phyloP scores from a whole-genome alignment of 805 yeast species.

The Spathaspora girioi region DNA sequence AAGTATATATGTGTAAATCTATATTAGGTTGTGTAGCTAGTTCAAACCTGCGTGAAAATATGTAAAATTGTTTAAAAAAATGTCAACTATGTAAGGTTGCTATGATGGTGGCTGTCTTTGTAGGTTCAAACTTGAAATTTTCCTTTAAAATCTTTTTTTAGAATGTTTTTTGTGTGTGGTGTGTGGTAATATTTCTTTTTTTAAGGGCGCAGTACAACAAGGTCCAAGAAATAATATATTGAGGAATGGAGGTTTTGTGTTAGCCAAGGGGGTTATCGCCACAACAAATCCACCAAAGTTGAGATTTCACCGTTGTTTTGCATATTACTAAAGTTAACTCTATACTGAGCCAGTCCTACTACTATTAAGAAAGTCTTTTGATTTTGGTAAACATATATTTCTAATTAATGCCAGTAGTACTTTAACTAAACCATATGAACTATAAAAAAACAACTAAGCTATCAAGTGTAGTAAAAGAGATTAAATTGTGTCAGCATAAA shows the following conservation, averaged over 20 bases:
- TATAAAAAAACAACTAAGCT: background rate
- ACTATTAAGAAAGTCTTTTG: background rate
- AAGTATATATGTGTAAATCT: background rate
- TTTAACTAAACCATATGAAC: background rate
- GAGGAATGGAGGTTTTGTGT: no score
- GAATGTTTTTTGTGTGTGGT: background rate
- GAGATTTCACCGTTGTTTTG: no score
- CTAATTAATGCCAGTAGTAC: background rate
- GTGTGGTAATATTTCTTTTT: no score
- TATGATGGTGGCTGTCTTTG: background rate
- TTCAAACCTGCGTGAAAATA: background rate
- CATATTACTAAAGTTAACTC: no score
- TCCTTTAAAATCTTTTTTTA: background rate
- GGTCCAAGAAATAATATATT: background rate
- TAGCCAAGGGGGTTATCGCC: no score
- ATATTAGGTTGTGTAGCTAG: background rate
- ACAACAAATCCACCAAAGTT: no score
- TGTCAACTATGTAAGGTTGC: no score
- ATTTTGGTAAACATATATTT: background rate
- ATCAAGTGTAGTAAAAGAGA: no score
- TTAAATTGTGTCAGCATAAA: background rate
- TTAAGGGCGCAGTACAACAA: background rate
- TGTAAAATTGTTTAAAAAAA: no score
- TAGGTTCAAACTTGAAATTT: background rate
- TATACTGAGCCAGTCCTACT: no score